phyloP scores from a whole-genome alignment of 2,329 filamentous ascomycete genomes.

The Thielaviopsis ethacetica region DNA sequence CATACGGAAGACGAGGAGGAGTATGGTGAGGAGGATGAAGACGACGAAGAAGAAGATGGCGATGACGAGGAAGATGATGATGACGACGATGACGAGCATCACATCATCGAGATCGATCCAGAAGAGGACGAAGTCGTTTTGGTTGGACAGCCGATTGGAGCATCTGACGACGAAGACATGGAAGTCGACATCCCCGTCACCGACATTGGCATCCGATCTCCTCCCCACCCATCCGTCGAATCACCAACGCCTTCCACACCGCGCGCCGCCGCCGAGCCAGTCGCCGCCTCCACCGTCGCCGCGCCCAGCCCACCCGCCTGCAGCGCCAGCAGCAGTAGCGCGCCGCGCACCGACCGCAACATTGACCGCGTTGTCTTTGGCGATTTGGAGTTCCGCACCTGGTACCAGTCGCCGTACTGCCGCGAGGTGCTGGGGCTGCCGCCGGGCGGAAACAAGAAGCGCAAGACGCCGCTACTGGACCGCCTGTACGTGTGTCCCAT shows the following conservation, averaged over 20 bases:
- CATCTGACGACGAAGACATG: neutral
- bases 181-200: neutral
- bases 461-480: slow-evolving; percentile 34
- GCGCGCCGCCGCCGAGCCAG: neutral
- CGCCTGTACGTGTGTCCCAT: slow-evolving; percentile 73
- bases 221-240: neutral
- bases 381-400: slow-evolving; percentile 67
- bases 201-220: neutral
- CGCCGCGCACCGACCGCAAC: slow-evolving; percentile 43
- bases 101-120: neutral
- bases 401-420: slow-evolving; percentile 84
- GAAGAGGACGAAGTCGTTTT: neutral
- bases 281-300: neutral
- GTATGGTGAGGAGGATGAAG: neutral
- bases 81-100: neutral
- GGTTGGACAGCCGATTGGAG: neutral
- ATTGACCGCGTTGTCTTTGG: slow-evolving; percentile 78
- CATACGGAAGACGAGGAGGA: no score
- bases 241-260: neutral
- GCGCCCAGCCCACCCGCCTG: neutral
- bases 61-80: neutral
- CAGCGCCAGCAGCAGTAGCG: neutral
- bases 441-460: slow-evolving; percentile 19
- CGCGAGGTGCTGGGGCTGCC: slow-evolving; percentile 46
- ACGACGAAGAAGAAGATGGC: neutral